A percentile compares a stretch with the other conserved stretches of the same genome.
Evolutionary conservation across 306 rosid species (phyloP).

Genomic region (Trifolium fragiferum): DNA sequence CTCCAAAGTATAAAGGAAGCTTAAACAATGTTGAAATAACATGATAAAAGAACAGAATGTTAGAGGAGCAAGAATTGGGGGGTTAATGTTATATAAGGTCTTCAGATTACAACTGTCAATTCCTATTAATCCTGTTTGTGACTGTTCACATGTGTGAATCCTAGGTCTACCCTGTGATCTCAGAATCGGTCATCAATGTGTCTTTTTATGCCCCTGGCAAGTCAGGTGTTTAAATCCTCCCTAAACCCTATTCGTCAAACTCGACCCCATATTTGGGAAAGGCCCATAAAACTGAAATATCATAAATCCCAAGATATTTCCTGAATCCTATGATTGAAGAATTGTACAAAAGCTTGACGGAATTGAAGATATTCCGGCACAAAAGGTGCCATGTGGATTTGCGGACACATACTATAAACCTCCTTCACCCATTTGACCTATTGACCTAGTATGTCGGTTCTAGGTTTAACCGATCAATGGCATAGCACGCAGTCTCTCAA

Average conservation of each 20-base stretch:
- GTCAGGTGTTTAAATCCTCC: not conserved
- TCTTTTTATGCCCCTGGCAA: not conserved
- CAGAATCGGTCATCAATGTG: not conserved
- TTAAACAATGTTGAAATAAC: not conserved
- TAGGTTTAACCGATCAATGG: not conserved
- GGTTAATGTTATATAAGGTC: conserved; percentile 25
- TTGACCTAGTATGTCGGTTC: not conserved
- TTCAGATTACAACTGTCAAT: not conserved
- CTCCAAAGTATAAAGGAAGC: conserved; percentile 1
- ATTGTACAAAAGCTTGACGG: not conserved
- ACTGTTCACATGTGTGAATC: not conserved
- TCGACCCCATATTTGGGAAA: not conserved
- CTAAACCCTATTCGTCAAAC: not conserved
- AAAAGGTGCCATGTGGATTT: not conserved
- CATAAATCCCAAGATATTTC: not conserved
- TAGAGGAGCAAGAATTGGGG: not conserved
- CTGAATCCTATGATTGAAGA: not conserved
- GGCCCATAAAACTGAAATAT: not conserved
- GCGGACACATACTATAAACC: not conserved
- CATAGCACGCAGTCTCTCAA: not conserved
- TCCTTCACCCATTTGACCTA: not conserved
- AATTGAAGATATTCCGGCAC: not conserved
- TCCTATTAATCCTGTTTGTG: not conserved
- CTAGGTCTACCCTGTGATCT: not conserved
- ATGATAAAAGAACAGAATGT: not conserved